Evolutionary conservation across 2,329 filamentous ascomycete species (phyloP), one percentile per base, ranked within the genome.

Genomic region (Xylariaceae sp.): DNA sequence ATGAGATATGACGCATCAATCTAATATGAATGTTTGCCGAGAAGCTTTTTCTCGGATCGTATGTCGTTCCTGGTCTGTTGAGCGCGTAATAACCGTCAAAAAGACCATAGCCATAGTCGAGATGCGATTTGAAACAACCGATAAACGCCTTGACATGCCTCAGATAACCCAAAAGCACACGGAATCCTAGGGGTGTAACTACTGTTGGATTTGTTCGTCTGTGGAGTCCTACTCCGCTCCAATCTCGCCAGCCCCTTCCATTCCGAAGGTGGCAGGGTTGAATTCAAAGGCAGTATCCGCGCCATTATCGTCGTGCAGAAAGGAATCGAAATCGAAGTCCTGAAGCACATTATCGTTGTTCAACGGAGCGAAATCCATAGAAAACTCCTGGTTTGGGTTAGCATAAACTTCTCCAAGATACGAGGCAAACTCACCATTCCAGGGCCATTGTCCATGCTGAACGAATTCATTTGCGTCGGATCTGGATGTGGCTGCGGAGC

Each of bases 251-350:
- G 69, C 66, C 41, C 76, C 76, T 56, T 86, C 82, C 74, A 87
- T 81, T n/a, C 74, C 69, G 66, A 85, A 84, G 44, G 73, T 70
- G 20, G 75, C 73, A 16, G 77, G 71, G 59, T 75, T 75, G 65
- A 88, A 87, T 71, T 83, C 82, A 60, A 87, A 88, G 3, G 67
- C 71, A 43, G 73, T 71, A 42, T 75, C 75, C 41, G 78, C 79
- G 32, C 73, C 76, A 45, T 81, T 80, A 56, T 81, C 79, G 53
- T 82, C 79, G 60, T 88, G 84, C 7, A 89, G 74, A 75, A 89
- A 89, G 1, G 85, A 87, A 70, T 89, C 86, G 63, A 89, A 84
- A 62, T 89, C 86, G 65, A 89, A 89, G 61, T 87, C 85, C 64
- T 84, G 84, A 46, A 89, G 75, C 37, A 88, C 85, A 66, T 88